Conservation (phyloP, 2,329 filamentous ascomycete species). For the Gaeumannomyces tritici region DNA sequence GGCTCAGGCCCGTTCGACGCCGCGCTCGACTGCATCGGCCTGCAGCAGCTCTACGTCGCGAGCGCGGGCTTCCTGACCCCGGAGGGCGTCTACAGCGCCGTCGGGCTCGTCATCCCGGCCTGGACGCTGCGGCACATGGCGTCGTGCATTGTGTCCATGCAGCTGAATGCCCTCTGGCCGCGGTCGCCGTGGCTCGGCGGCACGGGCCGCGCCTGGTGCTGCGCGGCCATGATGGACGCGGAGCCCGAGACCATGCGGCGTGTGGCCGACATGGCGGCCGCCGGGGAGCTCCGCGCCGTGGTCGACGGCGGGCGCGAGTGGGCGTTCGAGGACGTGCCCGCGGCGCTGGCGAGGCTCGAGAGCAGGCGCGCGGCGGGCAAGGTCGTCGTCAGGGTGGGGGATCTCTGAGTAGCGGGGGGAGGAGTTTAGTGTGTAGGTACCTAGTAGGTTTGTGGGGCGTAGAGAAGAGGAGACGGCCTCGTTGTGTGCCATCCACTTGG, state of each 20-base stretch:
- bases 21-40: conserved; percentile 40
- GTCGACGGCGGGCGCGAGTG: conserved; percentile 25
- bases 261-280: conserved; percentile 21
- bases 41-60: conserved; percentile 32
- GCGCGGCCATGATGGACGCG: conserved; percentile 23
- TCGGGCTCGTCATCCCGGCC: conserved; percentile 10
- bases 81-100: conserved; percentile 21
- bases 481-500: too few species aligned
- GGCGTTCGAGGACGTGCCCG: conserved; percentile 23
- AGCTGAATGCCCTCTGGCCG: conserved; percentile 29
- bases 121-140: conserved; percentile 13
- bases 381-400: conserved; percentile 23
- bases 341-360: conserved; percentile 24
- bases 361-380: conserved; percentile 26
- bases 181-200: conserved; percentile 23
- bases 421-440: too few species aligned
- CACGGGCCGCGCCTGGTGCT: conserved; percentile 23
- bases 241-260: conserved; percentile 21
- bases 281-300: conserved; percentile 23
- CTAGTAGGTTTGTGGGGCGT: too few species aligned
- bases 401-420: not conserved
- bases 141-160: conserved; percentile 21
- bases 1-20: conserved; percentile 23
- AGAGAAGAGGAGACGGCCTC: too few species aligned
- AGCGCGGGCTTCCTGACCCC: conserved; percentile 28